These are phyloP conservation scores for Macadamia integrifolia DNA, from an alignment of 164 flowering plant species.

Conservation along the genomic window DNA sequence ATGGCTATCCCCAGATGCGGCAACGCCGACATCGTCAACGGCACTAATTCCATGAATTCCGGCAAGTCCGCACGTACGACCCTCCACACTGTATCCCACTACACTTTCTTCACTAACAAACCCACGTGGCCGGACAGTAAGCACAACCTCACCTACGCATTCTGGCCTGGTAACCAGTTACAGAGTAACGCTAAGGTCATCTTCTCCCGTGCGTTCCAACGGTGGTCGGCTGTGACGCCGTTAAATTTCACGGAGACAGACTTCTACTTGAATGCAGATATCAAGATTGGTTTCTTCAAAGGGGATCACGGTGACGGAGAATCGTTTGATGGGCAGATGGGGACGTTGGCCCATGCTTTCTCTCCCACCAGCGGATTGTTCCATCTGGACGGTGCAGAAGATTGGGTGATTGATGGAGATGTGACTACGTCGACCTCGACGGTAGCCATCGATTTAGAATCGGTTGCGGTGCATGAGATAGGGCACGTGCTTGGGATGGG, in stretches of 20 bases:
- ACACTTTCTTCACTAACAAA: slow-evolving; percentile 45
- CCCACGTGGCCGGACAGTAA: slow-evolving; percentile 50
- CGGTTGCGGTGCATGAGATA: slow-evolving; percentile 92
- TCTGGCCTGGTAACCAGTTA: slow-evolving; percentile 33
- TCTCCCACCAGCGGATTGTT: slow-evolving; percentile 60
- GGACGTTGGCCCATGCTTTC: slow-evolving; percentile 78
- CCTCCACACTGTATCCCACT: slow-evolving; percentile 46
- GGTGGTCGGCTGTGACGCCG: slow-evolving; percentile 53
- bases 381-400: slow-evolving; percentile 62
- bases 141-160: slow-evolving; percentile 46
- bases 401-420: slow-evolving; percentile 48
- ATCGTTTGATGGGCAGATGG: slow-evolving; percentile 68
- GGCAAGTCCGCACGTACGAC: slow-evolving; percentile 3
- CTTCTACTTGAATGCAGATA: slow-evolving; percentile 29
- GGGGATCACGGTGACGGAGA: slow-evolving; percentile 80
- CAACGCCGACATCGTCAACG: slow-evolving; percentile 36
- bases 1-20: slow-evolving; percentile 69
- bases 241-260: slow-evolving; percentile 41
- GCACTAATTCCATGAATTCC: slow-evolving; percentile 12
- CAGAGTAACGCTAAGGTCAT: slow-evolving; percentile 27
- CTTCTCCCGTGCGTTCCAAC: slow-evolving; percentile 43
- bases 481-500: slow-evolving; percentile 81
- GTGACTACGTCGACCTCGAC: slow-evolving; percentile 5
- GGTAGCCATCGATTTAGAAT: slow-evolving; percentile 61
- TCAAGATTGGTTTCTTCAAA: slow-evolving; percentile 49